Percentiles rank a stretch among this genome's conserved stretches.
Conservation (phyloP, 225 moss, liverwort and hornwort species). For the Bryum argenteum region DNA sequence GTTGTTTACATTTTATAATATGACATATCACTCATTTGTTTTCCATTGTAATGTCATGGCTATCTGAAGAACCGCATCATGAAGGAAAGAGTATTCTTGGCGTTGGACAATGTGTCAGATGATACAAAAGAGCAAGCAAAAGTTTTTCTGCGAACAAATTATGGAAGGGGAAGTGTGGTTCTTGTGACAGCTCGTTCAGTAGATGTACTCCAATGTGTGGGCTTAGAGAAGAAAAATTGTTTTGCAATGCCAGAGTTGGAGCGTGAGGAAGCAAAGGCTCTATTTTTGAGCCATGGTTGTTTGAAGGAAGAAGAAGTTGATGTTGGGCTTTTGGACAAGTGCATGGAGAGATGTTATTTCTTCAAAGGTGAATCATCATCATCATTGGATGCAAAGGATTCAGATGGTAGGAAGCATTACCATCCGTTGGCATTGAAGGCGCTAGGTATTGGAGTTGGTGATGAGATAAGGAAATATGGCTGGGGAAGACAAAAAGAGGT, state of each 20-base stretch:
- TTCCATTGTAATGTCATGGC: too few relatives aligned
- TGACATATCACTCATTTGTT: too few relatives aligned
- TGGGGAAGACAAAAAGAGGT: neutral
- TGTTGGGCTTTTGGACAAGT: neutral
- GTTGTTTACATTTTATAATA: too few relatives aligned
- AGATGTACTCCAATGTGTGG: too few relatives aligned
- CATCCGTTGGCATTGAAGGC: slow-evolving; percentile 23
- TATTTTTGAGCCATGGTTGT: neutral
- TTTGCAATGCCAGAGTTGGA: slow-evolving; percentile 17
- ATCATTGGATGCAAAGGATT: too few relatives aligned
- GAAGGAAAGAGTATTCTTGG: too few relatives aligned
- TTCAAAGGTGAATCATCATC: neutral
- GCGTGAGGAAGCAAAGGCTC: neutral
- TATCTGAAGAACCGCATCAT: too few relatives aligned
- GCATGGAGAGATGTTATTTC: neutral
- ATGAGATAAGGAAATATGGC: neutral
- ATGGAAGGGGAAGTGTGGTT: slow-evolving; percentile 13
- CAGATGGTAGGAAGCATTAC: neutral
- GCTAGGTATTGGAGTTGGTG: slow-evolving; percentile 1
- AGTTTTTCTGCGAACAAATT: neutral
- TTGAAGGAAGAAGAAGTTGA: neutral
- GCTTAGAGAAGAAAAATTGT: neutral
- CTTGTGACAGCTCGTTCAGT: neutral
- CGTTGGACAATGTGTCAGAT: too few relatives aligned
- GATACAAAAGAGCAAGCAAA: too few relatives aligned